phyloP scores from a whole-genome alignment of 2,329 filamentous ascomycete genomes.

The Aspergillus jensenii region DNA sequence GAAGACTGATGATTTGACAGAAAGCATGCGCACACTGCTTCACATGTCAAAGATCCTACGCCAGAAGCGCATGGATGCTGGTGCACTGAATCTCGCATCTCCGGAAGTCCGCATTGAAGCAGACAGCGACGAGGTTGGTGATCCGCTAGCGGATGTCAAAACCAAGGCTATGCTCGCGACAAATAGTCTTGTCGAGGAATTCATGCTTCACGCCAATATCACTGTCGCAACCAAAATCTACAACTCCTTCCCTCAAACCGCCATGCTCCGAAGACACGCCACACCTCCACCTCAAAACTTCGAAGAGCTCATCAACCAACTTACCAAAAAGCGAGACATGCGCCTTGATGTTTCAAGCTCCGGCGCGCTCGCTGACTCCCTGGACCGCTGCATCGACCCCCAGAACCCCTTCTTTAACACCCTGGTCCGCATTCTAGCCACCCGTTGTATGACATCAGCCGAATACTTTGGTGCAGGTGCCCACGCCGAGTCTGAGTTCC shows the following conservation, averaged over 20 bases:
- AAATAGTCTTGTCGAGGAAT: constrained; percentile 96
- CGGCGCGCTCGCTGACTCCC: constrained; percentile 86
- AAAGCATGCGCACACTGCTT: constrained; percentile 83
- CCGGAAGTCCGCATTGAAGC: constrained; percentile 95
- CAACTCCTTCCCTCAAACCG: constrained; percentile 89
- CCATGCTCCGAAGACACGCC: constrained; percentile 86
- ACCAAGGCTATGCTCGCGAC: constrained; percentile 92
- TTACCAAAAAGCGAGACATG: constrained; percentile 80
- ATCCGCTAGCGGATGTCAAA: constrained; percentile 86
- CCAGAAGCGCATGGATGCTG: constrained; percentile 94
- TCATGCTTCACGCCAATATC: constrained; percentile 98
- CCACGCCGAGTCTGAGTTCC: constrained; percentile 89
- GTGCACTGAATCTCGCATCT: constrained; percentile 92
- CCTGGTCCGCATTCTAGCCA: constrained; percentile 93
- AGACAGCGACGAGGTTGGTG: constrained; percentile 92
- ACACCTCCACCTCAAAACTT: constrained; percentile 95
- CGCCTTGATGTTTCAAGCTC: constrained; percentile 83
- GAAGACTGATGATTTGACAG: constrained; percentile 84
- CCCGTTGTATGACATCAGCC: constrained; percentile 97
- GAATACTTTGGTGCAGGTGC: constrained; percentile 97
- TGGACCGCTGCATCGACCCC: constrained; percentile 79
- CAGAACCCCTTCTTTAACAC: constrained; percentile 97
- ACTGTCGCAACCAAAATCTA: constrained; percentile 90
- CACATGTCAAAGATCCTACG: constrained; percentile 89
- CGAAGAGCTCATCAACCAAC: constrained; percentile 86